A percentile compares a stretch with the other conserved stretches of the same genome.
These are phyloP conservation scores for Boletus sp. DNA, from an alignment of 768 basidiomycete genomes.

Conservation along the genomic window DNA sequence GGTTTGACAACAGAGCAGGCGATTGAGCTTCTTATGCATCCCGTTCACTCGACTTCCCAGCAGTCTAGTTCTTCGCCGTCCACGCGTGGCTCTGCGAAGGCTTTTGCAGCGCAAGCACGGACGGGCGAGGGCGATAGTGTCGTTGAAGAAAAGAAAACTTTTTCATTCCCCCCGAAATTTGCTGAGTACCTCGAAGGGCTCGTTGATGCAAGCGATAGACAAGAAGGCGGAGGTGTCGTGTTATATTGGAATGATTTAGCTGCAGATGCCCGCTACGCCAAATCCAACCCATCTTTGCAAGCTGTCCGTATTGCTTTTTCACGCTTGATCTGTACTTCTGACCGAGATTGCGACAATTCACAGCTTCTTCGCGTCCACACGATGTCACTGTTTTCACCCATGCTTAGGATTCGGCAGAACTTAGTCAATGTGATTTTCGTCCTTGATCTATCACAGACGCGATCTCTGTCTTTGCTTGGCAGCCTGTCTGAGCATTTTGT, in stretches of 20 bases:
- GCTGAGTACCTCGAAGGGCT: constrained; percentile 53
- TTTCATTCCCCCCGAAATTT: constrained; percentile 61
- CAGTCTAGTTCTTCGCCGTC: constrained; percentile 27
- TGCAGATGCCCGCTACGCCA: constrained; percentile 66
- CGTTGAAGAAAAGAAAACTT: constrained; percentile 67
- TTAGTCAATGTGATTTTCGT: constrained; percentile 81
- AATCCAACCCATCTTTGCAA: constrained; percentile 51
- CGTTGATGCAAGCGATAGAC: constrained; percentile 89
- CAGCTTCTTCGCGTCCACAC: constrained; percentile 28
- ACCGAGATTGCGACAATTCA: constrained; percentile 1
- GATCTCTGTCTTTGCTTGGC: constrained; percentile 60
- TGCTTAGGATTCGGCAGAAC: constrained; percentile 76
- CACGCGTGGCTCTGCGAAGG: constrained; percentile 11
- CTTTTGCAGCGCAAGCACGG: constrained; percentile 1
- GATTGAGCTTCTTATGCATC: constrained; percentile 70
- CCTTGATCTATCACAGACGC: constrained; percentile 71
- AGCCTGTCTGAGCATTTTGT: constrained; percentile 70
- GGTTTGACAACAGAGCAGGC: constrained; percentile 66
- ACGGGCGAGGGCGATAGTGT: constrained; percentile 35
- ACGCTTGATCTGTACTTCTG: not conserved
- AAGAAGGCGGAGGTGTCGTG: constrained; percentile 72
- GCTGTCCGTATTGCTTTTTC: constrained; percentile 37
- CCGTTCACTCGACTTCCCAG: constrained; percentile 52
- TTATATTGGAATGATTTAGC: constrained; percentile 92
- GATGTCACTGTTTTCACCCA: constrained; percentile 67